Evolutionary conservation across 2,329 filamentous ascomycete species (phyloP), one percentile per base, ranked within the genome.

Genomic region (Pyrenophora teres): DNA sequence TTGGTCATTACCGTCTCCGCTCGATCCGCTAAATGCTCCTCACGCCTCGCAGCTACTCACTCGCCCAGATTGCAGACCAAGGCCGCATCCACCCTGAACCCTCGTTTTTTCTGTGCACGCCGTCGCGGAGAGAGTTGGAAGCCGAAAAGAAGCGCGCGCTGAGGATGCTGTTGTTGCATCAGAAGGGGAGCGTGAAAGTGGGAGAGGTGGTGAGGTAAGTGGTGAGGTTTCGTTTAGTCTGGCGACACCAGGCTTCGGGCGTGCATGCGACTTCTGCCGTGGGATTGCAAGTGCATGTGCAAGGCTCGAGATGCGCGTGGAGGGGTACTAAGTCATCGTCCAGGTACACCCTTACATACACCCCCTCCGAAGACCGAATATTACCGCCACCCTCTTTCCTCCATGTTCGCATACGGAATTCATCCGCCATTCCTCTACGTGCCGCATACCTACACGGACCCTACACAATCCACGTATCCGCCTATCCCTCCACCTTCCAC

Each of bases 361-460:
- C 88, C 1, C 94, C 94, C 3, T 87, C 88, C 33, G 82, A 86
- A 67, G 94, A 97, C 75, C 90, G 90, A 62, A 95, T 97, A 69
- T 82, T 96, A 3, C 94, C 94, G 3, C 88, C 90, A 4, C 93
- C 93, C 23, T 80, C 88, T 59, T 82, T 86, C 64, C 84, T 99
- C 32, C 85, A 90, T 74, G 84, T 99, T 39, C 91, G 90, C 64
- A 87, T 99, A 72, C 93, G 90, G 72, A 99, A 99, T 74, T 92
- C 90, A 8, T 94, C 89, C 33, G 88, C 90, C 50, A 90, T 96
- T 59, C 90, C 94, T 13, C 80, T 97, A 33, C 90, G 94, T 68
- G 94, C 94, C 46, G 94, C 94, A 50, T 99, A 97, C 72, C 87
- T 99, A 46, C 94, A 97, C 76, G 94, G 94, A 0, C 94, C 94